Conservation (phyloP, 768 basidiomycete species). For the Suillus lakei region DNA sequence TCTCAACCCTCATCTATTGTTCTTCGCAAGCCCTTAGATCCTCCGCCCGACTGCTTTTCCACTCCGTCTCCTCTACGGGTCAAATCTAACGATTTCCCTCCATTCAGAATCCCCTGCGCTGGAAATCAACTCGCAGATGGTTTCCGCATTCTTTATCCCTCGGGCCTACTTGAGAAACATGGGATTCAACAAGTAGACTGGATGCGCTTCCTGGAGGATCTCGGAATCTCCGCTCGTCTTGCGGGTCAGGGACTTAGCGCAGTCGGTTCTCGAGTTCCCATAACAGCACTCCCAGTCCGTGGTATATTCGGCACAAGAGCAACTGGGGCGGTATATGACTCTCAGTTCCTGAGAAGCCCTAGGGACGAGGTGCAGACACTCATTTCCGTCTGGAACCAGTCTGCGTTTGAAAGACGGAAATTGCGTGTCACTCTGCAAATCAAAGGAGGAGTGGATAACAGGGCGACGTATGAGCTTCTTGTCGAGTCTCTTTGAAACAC, state of each 20-base stretch:
- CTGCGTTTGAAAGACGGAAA: conserved; percentile 38
- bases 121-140: conserved; percentile 27
- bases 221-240: conserved; percentile 32
- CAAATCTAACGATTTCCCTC: conserved; percentile 30
- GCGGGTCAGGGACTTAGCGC: conserved; percentile 26
- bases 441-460: conserved; percentile 10
- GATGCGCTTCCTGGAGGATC: conserved; percentile 35
- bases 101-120: conserved; percentile 29
- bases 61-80: conserved; percentile 30
- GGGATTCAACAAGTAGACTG: conserved; percentile 32
- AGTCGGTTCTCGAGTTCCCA: conserved; percentile 26
- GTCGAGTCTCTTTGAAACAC: conserved; percentile 31
- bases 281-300: conserved; percentile 16
- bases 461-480: conserved; percentile 20
- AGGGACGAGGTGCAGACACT: conserved; percentile 30
- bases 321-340: conserved; percentile 25
- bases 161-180: conserved; percentile 28
- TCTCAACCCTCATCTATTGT: conserved; percentile 2
- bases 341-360: conserved; percentile 21
- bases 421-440: conserved; percentile 24
- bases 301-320: conserved; percentile 20
- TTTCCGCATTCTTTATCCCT: conserved; percentile 32
- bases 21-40: conserved; percentile 31
- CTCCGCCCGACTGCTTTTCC: conserved; percentile 36
- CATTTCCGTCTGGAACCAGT: conserved; percentile 34